A percentile compares a stretch with the other conserved stretches of the same genome.
phyloP scores from a whole-genome alignment of 106 monocot genomes.

The Acanthochlamys bracteata region DNA sequence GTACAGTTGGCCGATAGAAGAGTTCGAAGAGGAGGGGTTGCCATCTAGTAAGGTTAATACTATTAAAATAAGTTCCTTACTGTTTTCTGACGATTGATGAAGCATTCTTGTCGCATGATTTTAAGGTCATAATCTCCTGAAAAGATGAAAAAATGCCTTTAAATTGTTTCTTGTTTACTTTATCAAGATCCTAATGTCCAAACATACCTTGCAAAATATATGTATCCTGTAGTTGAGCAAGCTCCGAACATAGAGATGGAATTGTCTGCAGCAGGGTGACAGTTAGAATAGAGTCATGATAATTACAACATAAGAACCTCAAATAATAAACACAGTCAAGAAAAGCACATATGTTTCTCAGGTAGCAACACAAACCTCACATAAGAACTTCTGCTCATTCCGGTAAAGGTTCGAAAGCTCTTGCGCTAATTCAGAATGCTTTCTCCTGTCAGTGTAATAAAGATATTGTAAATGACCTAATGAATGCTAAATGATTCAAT shows the following conservation, averaged over 20 bases:
- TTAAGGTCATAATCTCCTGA: slow-evolving; percentile 96
- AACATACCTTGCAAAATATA: slow-evolving; percentile 87
- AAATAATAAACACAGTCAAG: too few relatives aligned
- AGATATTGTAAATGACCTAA: too few relatives aligned
- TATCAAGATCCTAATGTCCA: too few relatives aligned
- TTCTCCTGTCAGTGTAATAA: slow-evolving; percentile 42
- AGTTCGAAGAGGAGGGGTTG: too few relatives aligned
- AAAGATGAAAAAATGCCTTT: background rate
- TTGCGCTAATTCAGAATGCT: slow-evolving; percentile 60
- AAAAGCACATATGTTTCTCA: too few relatives aligned
- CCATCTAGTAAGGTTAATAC: too few relatives aligned
- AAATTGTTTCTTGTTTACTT: background rate
- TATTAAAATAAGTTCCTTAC: slow-evolving; percentile 15
- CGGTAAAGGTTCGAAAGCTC: slow-evolving; percentile 67
- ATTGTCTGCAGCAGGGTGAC: slow-evolving; percentile 77
- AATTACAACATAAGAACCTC: too few relatives aligned
- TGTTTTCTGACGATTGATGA: slow-evolving; percentile 76
- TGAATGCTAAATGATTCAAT: too few relatives aligned
- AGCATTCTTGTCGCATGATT: slow-evolving; percentile 94
- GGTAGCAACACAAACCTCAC: slow-evolving; percentile 43
- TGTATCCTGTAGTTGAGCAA: slow-evolving; percentile 98
- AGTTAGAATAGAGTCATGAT: too few relatives aligned
- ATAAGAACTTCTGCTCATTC: slow-evolving; percentile 71
- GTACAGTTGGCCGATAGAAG: too few relatives aligned
- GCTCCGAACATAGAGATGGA: slow-evolving; percentile 84